These are phyloP conservation scores for Phaeosphaeriaceae sp. DNA, from an alignment of 2,329 filamentous ascomycete genomes.

Conservation along the genomic window DNA sequence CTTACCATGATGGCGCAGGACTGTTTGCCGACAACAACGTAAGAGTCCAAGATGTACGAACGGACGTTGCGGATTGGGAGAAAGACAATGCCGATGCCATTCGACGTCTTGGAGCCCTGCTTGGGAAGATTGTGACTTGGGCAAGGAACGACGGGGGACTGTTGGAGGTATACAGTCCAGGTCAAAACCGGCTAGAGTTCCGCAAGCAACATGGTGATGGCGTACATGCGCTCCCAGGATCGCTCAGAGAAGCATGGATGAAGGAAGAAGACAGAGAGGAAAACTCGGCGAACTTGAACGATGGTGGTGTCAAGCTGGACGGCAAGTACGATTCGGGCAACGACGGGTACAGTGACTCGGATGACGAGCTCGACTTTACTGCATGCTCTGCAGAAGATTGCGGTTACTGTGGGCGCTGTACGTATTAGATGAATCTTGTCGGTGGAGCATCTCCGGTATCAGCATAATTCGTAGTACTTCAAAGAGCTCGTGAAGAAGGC, in stretches of 20 bases:
- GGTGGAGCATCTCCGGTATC: too few species aligned
- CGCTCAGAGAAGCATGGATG: slow-evolving; percentile 18
- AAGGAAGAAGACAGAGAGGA: not conserved
- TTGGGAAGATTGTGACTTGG: slow-evolving; percentile 40
- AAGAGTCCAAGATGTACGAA: slow-evolving; percentile 46
- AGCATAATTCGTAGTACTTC: too few species aligned
- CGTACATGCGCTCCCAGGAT: slow-evolving; percentile 27
- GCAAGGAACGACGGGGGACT: slow-evolving; percentile 25
- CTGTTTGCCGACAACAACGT: slow-evolving; percentile 55
- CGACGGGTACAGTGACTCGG: slow-evolving; percentile 23
- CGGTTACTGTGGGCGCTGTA: slow-evolving; percentile 49
- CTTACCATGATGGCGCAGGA: slow-evolving; percentile 54
- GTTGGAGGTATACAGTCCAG: slow-evolving; percentile 46
- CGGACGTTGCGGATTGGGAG: slow-evolving; percentile 53
- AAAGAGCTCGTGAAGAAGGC: too few species aligned
- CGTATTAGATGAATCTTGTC: slow-evolving; percentile 19
- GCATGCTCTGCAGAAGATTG: slow-evolving; percentile 46
- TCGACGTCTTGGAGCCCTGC: slow-evolving; percentile 31
- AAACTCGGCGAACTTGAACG: not conserved
- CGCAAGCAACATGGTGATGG: slow-evolving; percentile 37
- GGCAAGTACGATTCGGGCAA: slow-evolving; percentile 6
- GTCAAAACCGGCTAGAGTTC: slow-evolving; percentile 44
- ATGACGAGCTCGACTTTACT: slow-evolving; percentile 45
- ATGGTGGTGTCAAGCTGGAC: not conserved
- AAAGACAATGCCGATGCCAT: slow-evolving; percentile 42